phyloP scores from a whole-genome alignment of 768 basidiomycete species.

The Boletus vermiculosoides region DNA sequence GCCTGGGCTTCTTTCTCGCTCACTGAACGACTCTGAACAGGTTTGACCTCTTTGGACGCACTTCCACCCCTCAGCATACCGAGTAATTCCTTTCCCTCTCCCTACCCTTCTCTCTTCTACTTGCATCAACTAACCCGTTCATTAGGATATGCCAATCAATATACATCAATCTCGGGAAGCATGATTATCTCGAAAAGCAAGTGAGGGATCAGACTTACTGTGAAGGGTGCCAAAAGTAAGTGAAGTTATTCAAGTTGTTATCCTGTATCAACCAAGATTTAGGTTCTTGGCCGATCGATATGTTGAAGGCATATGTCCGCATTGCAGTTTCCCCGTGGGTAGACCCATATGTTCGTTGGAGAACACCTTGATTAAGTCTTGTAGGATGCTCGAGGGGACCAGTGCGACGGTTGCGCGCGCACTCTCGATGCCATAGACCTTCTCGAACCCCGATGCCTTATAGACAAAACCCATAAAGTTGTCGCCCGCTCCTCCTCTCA shows the following conservation, averaged over 20 bases:
- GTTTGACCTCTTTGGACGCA: slow-evolving; percentile 96
- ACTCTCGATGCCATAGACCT: slow-evolving; percentile 94
- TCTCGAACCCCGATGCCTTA: slow-evolving; percentile 90
- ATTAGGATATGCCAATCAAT: slow-evolving; percentile 86
- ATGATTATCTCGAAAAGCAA: slow-evolving; percentile 76
- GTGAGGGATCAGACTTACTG: slow-evolving; percentile 94
- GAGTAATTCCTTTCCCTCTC: slow-evolving; percentile 51
- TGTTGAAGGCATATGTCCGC: slow-evolving; percentile 96
- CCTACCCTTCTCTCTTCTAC: neutral
- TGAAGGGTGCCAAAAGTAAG: slow-evolving; percentile 82
- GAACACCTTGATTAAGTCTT: neutral
- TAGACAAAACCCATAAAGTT: slow-evolving; percentile 77
- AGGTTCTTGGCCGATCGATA: slow-evolving; percentile 97
- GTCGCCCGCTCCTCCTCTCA: slow-evolving; percentile 78
- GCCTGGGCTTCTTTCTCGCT: neutral
- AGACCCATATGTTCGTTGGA: neutral
- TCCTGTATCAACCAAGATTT: slow-evolving; percentile 10
- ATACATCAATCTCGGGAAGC: slow-evolving; percentile 78
- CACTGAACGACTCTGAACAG: slow-evolving; percentile 36
- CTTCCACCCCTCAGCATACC: slow-evolving; percentile 85
- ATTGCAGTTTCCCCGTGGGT: slow-evolving; percentile 81
- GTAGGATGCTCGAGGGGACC: slow-evolving; percentile 95
- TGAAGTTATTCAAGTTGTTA: neutral
- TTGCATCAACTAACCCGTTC: neutral
- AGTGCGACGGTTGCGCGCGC: slow-evolving; percentile 91